Evolutionary conservation across 2,329 filamentous ascomycete species (phyloP), one percentile per base, ranked within the genome.

Genomic region (Fusarium nelsonii): DNA sequence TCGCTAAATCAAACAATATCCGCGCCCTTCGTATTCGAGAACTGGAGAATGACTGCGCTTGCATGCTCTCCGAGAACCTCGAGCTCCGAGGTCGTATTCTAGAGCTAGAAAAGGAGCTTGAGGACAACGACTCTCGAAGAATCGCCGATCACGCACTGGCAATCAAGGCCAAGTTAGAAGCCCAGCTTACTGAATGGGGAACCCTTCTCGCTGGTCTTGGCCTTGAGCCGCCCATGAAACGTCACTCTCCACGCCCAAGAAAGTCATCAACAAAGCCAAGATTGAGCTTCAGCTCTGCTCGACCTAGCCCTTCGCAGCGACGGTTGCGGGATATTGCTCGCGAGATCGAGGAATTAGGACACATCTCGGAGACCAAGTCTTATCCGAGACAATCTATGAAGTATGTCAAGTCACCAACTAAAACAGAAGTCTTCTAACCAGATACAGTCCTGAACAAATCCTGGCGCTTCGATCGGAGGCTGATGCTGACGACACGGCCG

Each of bases 31-130:
- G 91, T 70, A 94, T 96, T 73, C 89, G 92, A 63, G 88, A 85
- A 68, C 85, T 96, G 61, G 92, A 95, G 75, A 88, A 90, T 75
- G 92, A 97, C 78, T 90, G 88, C 66, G 89, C 91, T 40, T 88
- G 89, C 49, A 85, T 94, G 68, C 83, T 94, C 26, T 89, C 91
- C n/a, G 92, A 96, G 72, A 96, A 96, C 75, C 85, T 95, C 57
- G 85, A 89, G 55, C 84, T 96, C 15, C 87, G 90, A 52, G 85
- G 91, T 64, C 88, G 92, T 64, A 88, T 94, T 45, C 78, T 94
- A 52, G 87, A 88, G 51, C 83, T 94, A 3, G 88, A 93, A 74
- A 88, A 87, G 58, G 87, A 92, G 57, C 80, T 92, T 34, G 87
- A 91, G 60, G 85, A 89, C 68, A 88, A 87, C 56, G 84, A 85